phyloP scores from a whole-genome alignment of 306 rosid genomes.

The Glycine soja region DNA sequence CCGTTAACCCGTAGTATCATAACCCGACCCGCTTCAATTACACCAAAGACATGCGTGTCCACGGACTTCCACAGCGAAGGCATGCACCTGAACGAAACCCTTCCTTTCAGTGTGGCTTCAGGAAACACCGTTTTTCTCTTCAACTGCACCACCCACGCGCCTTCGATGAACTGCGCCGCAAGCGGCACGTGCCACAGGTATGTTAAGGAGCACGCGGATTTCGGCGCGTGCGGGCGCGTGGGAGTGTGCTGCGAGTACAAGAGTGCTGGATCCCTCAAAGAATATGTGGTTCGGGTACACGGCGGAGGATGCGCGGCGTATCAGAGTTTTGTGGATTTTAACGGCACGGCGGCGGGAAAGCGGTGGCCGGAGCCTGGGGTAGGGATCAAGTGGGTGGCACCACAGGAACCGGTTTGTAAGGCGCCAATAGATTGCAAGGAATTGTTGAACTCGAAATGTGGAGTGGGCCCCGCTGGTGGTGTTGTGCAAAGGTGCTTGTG shows the following conservation, averaged over 20 bases:
- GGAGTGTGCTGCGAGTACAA: conserved; percentile 46
- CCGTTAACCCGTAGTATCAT: conserved; percentile 35
- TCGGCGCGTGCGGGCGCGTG: conserved; percentile 21
- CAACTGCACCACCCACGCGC: conserved; percentile 50
- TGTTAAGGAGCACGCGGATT: conserved; percentile 41
- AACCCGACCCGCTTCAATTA: conserved; percentile 38
- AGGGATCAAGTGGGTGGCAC: conserved; percentile 59
- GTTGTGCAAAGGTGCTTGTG: conserved; percentile 52
- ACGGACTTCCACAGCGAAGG: conserved; percentile 50
- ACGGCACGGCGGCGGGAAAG: conserved; percentile 17
- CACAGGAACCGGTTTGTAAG: conserved; percentile 55
- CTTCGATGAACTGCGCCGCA: conserved; percentile 44
- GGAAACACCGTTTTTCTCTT: conserved; percentile 51
- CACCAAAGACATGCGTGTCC: conserved; percentile 42
- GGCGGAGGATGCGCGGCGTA: conserved; percentile 55
- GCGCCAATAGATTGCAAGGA: conserved; percentile 48
- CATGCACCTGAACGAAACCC: conserved; percentile 49
- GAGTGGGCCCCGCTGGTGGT: conserved; percentile 45
- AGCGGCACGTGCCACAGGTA: conserved; percentile 51
- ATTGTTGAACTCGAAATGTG: conserved; percentile 57
- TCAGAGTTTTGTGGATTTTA: conserved; percentile 53
- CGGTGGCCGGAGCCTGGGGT: conserved; percentile 60
- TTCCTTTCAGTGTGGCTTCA: conserved; percentile 45
- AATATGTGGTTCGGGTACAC: conserved; percentile 32
- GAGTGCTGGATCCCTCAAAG: conserved; percentile 32